Percentiles rank a stretch among this genome's conserved stretches.
These are phyloP conservation scores for Phytopythium cucurbitacearum DNA, from an alignment of 352 stramenopile species.

Conservation along the genomic window DNA sequence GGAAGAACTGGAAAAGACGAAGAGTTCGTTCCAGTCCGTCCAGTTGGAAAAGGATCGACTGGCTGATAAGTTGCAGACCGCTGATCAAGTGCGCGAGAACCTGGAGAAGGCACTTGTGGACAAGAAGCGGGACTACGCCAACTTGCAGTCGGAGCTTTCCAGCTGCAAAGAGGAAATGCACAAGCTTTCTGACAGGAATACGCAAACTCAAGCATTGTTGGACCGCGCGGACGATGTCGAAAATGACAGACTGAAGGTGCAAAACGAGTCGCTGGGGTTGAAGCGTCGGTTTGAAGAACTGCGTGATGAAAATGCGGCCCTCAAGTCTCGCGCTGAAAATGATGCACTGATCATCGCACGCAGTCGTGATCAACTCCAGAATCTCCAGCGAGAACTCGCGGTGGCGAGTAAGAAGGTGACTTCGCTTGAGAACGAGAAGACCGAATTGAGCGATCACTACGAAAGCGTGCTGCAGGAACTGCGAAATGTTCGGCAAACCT, in stretches of 20 bases:
- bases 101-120: slow-evolving; percentile 41
- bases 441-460: slow-evolving; percentile 48
- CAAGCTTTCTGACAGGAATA: slow-evolving; percentile 31
- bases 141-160: slow-evolving; percentile 36
- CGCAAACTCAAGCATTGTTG: slow-evolving; percentile 31
- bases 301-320: slow-evolving; percentile 51
- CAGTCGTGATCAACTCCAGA: slow-evolving; percentile 44
- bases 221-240: slow-evolving; percentile 50
- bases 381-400: slow-evolving; percentile 36
- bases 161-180: slow-evolving; percentile 47
- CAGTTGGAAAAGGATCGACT: slow-evolving; percentile 51
- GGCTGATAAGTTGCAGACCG: slow-evolving; percentile 23
- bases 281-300: slow-evolving; percentile 61
- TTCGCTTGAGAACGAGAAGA: slow-evolving; percentile 45
- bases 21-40: slow-evolving; percentile 25
- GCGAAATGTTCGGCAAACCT: slow-evolving; percentile 50
- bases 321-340: slow-evolving; percentile 53
- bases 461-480: slow-evolving; percentile 49
- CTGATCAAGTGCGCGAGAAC: slow-evolving; percentile 32
- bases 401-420: slow-evolving; percentile 27
- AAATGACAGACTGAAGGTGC: slow-evolving; percentile 59
- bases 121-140: slow-evolving; percentile 46
- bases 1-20: slow-evolving; percentile 44
- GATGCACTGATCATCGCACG: slow-evolving; percentile 35
- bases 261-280: slow-evolving; percentile 55